phyloP scores from a whole-genome alignment of 1,284 basidiomycete species.

The Neonothopanus nambi region DNA sequence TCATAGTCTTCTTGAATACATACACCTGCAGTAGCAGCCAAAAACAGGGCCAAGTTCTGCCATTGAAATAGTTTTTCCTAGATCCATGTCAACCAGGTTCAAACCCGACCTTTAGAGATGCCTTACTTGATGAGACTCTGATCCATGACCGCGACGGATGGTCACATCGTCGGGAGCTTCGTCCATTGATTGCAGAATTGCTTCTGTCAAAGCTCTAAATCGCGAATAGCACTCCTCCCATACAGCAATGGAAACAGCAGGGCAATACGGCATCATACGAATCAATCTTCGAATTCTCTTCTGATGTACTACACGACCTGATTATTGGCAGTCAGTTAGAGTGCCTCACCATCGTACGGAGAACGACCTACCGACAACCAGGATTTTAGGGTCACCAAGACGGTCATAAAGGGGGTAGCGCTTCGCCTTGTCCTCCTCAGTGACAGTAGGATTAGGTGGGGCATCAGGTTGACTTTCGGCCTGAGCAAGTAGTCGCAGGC shows the following conservation, averaged over 20 bases:
- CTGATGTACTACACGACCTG: slow-evolving; percentile 75
- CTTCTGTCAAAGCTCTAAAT: slow-evolving; percentile 58
- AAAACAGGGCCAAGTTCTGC: slow-evolving; percentile 85
- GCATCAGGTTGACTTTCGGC: slow-evolving; percentile 62
- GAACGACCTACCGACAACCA: slow-evolving; percentile 61
- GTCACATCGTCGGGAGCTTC: slow-evolving; percentile 25
- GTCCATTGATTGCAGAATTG: slow-evolving; percentile 39
- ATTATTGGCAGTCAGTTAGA: not conserved
- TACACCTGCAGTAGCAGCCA: slow-evolving; percentile 75
- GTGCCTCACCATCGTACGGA: not conserved
- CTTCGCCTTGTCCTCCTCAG: slow-evolving; percentile 62
- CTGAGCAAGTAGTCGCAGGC: slow-evolving; percentile 64
- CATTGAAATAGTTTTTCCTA: slow-evolving; percentile 81
- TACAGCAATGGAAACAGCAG: slow-evolving; percentile 67
- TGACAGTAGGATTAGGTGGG: slow-evolving; percentile 47
- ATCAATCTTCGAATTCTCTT: slow-evolving; percentile 77
- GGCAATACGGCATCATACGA: slow-evolving; percentile 62
- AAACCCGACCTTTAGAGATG: not conserved
- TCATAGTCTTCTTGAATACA: slow-evolving; percentile 59
- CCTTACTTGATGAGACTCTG: not conserved
- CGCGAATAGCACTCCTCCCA: slow-evolving; percentile 83
- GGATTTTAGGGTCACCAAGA: slow-evolving; percentile 70
- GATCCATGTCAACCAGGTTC: slow-evolving; percentile 4
- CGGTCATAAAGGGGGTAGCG: slow-evolving; percentile 75
- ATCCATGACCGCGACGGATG: not conserved